Percentiles rank a stretch among this genome's conserved stretches.
These are phyloP conservation scores for Sporisorium graminicola DNA, from an alignment of 1,284 basidiomycete species.

Conservation along the genomic window DNA sequence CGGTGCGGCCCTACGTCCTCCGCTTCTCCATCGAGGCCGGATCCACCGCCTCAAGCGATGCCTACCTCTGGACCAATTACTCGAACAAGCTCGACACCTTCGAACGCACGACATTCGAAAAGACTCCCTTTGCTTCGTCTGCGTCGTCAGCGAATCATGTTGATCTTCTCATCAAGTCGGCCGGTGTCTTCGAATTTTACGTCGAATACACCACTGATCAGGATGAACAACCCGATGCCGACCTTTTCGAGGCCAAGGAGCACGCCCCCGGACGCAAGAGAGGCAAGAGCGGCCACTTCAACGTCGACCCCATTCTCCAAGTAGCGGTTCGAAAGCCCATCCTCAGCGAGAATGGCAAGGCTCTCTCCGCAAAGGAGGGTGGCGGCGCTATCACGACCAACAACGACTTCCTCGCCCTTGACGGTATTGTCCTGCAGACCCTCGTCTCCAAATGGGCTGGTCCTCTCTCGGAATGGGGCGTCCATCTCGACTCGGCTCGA, in stretches of 20 bases:
- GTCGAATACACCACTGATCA: slow-evolving; percentile 57
- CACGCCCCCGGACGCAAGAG: slow-evolving; percentile 26
- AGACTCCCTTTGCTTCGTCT: slow-evolving; percentile 67
- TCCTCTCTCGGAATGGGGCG: slow-evolving; percentile 54
- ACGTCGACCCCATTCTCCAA: slow-evolving; percentile 62
- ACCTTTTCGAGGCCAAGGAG: slow-evolving; percentile 26
- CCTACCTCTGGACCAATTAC: slow-evolving; percentile 58
- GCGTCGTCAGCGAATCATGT: slow-evolving; percentile 38
- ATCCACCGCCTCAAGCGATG: slow-evolving; percentile 50
- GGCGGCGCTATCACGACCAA: slow-evolving; percentile 42
- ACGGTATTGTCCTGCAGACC: slow-evolving; percentile 60
- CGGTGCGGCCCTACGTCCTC: slow-evolving; percentile 58
- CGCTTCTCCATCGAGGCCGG: slow-evolving; percentile 62
- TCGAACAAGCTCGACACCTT: slow-evolving; percentile 76
- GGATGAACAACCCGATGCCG: slow-evolving; percentile 16
- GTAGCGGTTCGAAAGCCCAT: slow-evolving; percentile 48
- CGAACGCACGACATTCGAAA: slow-evolving; percentile 79
- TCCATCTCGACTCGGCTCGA: slow-evolving; percentile 59
- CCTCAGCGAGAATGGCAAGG: slow-evolving; percentile 34
- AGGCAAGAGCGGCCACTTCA: slow-evolving; percentile 61
- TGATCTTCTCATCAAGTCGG: slow-evolving; percentile 50
- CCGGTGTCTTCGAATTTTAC: slow-evolving; percentile 65
- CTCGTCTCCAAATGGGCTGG: slow-evolving; percentile 68
- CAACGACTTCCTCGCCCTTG: slow-evolving; percentile 48
- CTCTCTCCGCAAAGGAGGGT: slow-evolving; percentile 39